Conservation (phyloP, 176 grass and related monocot genomes). For the Carex kokanica region DNA sequence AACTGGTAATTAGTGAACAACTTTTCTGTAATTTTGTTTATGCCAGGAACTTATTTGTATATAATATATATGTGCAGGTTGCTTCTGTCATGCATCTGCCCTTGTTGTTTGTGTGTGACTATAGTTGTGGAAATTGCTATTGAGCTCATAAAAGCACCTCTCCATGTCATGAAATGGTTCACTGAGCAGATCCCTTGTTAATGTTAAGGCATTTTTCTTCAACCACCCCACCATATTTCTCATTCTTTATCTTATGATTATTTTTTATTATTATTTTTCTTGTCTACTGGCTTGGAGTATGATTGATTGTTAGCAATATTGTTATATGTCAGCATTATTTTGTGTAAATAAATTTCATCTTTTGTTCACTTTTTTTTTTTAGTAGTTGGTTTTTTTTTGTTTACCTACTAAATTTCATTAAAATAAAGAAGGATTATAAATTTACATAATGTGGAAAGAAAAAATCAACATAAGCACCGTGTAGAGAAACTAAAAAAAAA, state of each 20-base stretch:
- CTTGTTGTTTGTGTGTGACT: slow-evolving; percentile 51
- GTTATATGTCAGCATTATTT: slow-evolving; percentile 7
- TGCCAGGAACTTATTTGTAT: background rate
- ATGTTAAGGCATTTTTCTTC: background rate
- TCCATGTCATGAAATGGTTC: slow-evolving; percentile 62
- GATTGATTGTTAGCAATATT: background rate
- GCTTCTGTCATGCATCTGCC: slow-evolving; percentile 52
- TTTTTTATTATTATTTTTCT: background rate
- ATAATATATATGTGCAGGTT: slow-evolving; percentile 23
- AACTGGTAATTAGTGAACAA: background rate
- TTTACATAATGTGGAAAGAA: no score
- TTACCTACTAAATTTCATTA: no score
- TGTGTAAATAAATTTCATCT: slow-evolving; percentile 25
- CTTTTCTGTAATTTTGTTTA: background rate
- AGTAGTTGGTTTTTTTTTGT: no score
- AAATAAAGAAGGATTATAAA: no score
- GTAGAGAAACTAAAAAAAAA: no score
- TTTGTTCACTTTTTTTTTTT: background rate
- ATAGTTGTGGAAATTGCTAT: slow-evolving; percentile 43
- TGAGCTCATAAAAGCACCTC: slow-evolving; percentile 53
- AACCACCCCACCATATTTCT: no score
- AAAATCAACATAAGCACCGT: no score
- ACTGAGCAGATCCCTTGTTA: slow-evolving; percentile 51
- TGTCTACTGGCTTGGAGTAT: background rate
- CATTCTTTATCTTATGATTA: background rate